Evolutionary conservation across 495 filamentous ascomycete genomes (phyloP).

Genomic region (Aspergillus steynii): DNA sequence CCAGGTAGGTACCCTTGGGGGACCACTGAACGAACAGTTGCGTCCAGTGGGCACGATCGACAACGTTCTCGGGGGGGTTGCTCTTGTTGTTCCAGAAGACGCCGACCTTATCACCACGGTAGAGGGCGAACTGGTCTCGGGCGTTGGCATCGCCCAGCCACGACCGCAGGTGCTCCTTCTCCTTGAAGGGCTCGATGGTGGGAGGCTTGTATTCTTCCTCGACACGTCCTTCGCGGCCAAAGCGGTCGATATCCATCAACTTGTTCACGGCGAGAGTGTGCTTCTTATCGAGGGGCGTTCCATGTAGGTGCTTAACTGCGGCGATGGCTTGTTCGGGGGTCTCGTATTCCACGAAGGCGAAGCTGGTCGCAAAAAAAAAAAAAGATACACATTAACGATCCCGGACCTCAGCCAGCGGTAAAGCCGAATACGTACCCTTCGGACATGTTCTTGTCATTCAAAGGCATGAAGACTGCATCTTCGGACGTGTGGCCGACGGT

Average conservation of each 20-base stretch:
- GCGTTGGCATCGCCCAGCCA: slow-evolving; percentile 85
- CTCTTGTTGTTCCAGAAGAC: slow-evolving; percentile 98
- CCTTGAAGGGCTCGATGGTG: slow-evolving; percentile 71
- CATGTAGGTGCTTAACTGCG: slow-evolving; percentile 82
- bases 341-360: slow-evolving; percentile 94
- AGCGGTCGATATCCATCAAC: slow-evolving; percentile 94
- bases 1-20: slow-evolving; percentile 87
- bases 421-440: slow-evolving; percentile 63
- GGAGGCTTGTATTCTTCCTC: slow-evolving; percentile 86
- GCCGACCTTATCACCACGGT: slow-evolving; percentile 82
- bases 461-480: slow-evolving; percentile 88
- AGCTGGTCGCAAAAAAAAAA: slow-evolving; percentile 48
- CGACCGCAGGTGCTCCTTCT: slow-evolving; percentile 92
- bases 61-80: slow-evolving; percentile 80
- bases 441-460: slow-evolving; percentile 77
- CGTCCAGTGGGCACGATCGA: slow-evolving; percentile 93
- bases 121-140: slow-evolving; percentile 94
- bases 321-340: slow-evolving; percentile 87
- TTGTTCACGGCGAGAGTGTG: slow-evolving; percentile 96
- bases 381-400: slow-evolving; percentile 11
- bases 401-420: slow-evolving; percentile 6
- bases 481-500: slow-evolving; percentile 80
- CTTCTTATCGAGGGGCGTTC: slow-evolving; percentile 85
- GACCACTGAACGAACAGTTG: slow-evolving; percentile 98
- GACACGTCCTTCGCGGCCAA: slow-evolving; percentile 88